Base-by-base conservation (phyloP, 495 filamentous ascomycete genomes). In the Trichoderma parareesei region DNA sequence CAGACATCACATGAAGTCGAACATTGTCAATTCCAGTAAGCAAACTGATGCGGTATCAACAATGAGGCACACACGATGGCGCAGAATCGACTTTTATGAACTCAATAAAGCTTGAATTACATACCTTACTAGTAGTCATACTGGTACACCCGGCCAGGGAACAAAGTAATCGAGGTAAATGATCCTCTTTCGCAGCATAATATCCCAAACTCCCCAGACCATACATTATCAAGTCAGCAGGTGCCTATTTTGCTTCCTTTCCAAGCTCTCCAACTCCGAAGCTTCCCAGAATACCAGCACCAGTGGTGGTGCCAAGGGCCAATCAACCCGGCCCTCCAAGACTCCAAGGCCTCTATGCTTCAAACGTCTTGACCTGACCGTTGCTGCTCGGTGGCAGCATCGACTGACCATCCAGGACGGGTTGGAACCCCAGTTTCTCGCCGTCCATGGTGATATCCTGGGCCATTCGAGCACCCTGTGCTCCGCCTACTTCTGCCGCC, bases 311-410 rank as follows among this genome's bases (percentile, higher is more conserved):
- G 18, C 7, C 16, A 0, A 6, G 16, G 16, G 9, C 16, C 18
- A 16, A 49, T 18, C 46, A 49, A 49, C 16, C 6, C 9, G n/a
- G 46, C 46, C 18, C 18, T 38, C 8, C 13, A 48, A 18, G n/a
- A 9, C 44, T 3, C 10, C 16, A 38, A 57, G 53, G 11, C 53
- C 16, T 57, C 37, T 76, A 82, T 60, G 75, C 75, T 67, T 82
- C 79, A 68, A 80, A 81, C 66, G 75, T 81, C 75, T 81, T 82
- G 61, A 78, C 71, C 61, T 73, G 73, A 20, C 84, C 87, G 42
- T 88, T 85, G 16, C 81, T 81, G 67, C 87, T 90, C 68, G 90
- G 74, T 2, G 89, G 90, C 69, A 89, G 84, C 59, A 86, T 80
- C 35, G 78, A 75, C 9, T 78, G 74, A 20, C 69, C 67, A 6